Conservation (phyloP, 2,329 filamentous ascomycete genomes). For the Diaporthe eres region DNA sequence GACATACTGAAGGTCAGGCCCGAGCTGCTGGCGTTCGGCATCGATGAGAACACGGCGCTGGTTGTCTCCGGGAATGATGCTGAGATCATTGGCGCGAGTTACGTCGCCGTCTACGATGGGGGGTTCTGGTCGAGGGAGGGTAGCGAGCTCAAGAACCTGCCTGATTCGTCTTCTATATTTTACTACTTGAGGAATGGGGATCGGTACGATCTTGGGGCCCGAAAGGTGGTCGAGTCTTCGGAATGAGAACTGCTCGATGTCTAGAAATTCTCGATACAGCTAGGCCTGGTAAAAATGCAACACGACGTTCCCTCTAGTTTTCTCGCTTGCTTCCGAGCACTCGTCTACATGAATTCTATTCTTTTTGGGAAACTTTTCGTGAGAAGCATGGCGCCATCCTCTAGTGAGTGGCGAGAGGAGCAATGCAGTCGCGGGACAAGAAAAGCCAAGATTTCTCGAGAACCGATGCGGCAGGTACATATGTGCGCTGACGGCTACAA, state of each 20-base stretch:
- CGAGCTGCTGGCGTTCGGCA: slow-evolving; percentile 49
- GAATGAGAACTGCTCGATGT: too few relatives aligned
- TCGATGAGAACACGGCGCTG: slow-evolving; percentile 52
- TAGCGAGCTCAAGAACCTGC: slow-evolving; percentile 47
- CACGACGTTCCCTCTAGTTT: too few relatives aligned
- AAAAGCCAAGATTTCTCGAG: slow-evolving; percentile 27
- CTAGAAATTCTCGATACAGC: too few relatives aligned
- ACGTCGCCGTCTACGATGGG: slow-evolving; percentile 50
- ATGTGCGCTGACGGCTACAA: slow-evolving; percentile 30
- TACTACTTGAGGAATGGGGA: slow-evolving; percentile 50
- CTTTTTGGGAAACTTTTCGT: too few relatives aligned
- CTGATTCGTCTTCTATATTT: slow-evolving; percentile 45
- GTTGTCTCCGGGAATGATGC: slow-evolving; percentile 49
- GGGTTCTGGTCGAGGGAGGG: slow-evolving; percentile 52
- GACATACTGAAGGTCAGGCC: slow-evolving; percentile 50
- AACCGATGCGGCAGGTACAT: slow-evolving; percentile 16
- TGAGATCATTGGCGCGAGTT: slow-evolving; percentile 49
- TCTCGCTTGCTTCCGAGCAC: neutral
- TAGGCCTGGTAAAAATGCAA: too few relatives aligned
- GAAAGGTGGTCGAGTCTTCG: slow-evolving; percentile 49
- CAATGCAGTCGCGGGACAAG: slow-evolving; percentile 22
- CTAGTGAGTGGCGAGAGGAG: slow-evolving; percentile 23
- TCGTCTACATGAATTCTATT: too few relatives aligned
- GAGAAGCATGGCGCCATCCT: slow-evolving; percentile 12
- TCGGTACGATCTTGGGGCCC: slow-evolving; percentile 47